Base-by-base conservation (phyloP, 139 green algal species). In the Coelastrella sp. region DNA sequence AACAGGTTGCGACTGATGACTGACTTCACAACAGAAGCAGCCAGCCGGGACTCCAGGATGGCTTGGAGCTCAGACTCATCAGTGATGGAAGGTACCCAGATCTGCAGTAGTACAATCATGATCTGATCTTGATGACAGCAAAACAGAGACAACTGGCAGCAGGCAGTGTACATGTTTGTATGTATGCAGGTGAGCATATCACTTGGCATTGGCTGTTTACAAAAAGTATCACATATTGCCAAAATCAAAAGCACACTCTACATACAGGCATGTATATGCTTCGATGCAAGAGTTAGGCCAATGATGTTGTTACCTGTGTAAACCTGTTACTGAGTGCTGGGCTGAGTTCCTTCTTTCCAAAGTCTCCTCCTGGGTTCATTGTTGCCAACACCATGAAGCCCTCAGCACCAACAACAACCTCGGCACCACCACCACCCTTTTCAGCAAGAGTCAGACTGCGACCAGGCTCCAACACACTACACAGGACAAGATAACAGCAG, bases 331-430 rank as follows among this genome's bases (percentile, higher is more conserved):
- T 89, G 13, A 99, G 93, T 11, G 98, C 98, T 4, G 98, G 98
- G 9, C 93, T 98, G 41, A 99, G 94, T 93, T 99, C 98, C 86
- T 98, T 98, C 93, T 99, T 99, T 76, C 97, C 97, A 80, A 96
- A 99, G 87, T 98, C 94, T 2, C 95, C 95, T 9, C 97, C 97
- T 8, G 98, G 98, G 89, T 99, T 99, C 98, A 99, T 99, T 66
- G 98, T 99, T 45, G 94, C 96, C 19, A 99, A 77, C 34, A 99
- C 48, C 17, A 91, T 89, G 90, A 99, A 99, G 57, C 91, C 90
- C 1, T 88, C 85, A 45, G 95, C 91, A 3, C 94, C 97, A 1
- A 93, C 80, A 15, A 99, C 67, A 37, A 98, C 81, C 82, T 95
- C 93, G 5, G 91, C 89, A 45, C 89, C 89, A 3, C 91, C 89